Percentiles rank a stretch among this genome's conserved stretches.
Conservation (phyloP, 352 stramenopile species). For the Globisporangium parvum region DNA sequence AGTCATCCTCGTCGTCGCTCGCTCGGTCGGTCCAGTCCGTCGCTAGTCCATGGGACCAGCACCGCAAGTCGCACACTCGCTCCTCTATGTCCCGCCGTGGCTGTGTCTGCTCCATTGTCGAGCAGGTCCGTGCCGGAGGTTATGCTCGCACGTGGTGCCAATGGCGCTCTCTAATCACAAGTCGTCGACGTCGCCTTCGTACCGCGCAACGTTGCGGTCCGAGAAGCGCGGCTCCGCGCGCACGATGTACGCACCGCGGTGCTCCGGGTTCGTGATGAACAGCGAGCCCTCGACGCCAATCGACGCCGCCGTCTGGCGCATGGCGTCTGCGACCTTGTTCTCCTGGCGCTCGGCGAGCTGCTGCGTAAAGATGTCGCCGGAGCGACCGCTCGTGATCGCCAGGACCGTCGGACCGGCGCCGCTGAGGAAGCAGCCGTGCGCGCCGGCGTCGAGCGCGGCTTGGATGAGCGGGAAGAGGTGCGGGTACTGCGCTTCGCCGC, state of each 20-base stretch:
- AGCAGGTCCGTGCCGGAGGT: no score
- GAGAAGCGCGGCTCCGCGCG: constrained; percentile 92
- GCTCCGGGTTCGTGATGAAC: constrained; percentile 95
- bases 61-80: no score
- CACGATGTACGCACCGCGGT: constrained; percentile 95
- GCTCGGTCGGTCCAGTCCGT: neutral
- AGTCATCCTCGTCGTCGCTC: constrained; percentile 1
- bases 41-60: no score
- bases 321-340: constrained; percentile 94
- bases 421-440: constrained; percentile 94
- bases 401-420: constrained; percentile 97
- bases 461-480: constrained; percentile 97
- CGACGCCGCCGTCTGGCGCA: constrained; percentile 90
- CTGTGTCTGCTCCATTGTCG: no score
- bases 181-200: constrained; percentile 80
- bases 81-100: no score
- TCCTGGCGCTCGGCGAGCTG: constrained; percentile 80
- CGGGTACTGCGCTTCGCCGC: constrained; percentile 92
- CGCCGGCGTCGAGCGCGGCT: constrained; percentile 91
- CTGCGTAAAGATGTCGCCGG: constrained; percentile 99
- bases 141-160: no score
- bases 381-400: constrained; percentile 95
- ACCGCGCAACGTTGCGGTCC: constrained; percentile 69
- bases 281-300: constrained; percentile 93
- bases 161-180: constrained; percentile 27